phyloP scores from a whole-genome alignment of 352 stramenopile species.

The Globisporangium abappressorium region DNA sequence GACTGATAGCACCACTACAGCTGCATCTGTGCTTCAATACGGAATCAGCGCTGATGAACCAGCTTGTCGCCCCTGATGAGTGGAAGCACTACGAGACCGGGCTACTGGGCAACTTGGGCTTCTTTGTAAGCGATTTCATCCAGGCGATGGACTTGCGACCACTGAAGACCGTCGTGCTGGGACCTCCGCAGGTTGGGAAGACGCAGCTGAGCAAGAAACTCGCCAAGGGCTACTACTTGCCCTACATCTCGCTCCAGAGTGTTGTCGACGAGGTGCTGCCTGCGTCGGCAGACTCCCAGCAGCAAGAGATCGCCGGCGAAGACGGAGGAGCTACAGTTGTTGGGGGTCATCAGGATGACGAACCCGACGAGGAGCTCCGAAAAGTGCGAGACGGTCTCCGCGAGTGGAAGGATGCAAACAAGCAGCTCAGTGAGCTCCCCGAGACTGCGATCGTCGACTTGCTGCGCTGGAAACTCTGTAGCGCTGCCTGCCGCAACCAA shows the following conservation, averaged over 20 bases:
- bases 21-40: conserved; percentile 74
- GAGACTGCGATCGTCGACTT: conserved; percentile 39
- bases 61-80: conserved; percentile 56
- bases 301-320: conserved; percentile 15
- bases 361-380: conserved; percentile 31
- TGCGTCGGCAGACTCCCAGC: conserved; percentile 12
- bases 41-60: conserved; percentile 39
- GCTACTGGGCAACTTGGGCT: conserved; percentile 54
- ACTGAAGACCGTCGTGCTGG: conserved; percentile 64
- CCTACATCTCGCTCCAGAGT: conserved; percentile 47
- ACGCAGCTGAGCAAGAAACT: conserved; percentile 48
- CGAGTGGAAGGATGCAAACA: conserved; percentile 26
- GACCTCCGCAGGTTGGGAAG: conserved; percentile 68
- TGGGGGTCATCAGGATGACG: not conserved
- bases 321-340: not conserved
- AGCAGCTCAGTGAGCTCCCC: conserved; percentile 27
- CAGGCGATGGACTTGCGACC: conserved; percentile 70
- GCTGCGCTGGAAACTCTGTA: conserved; percentile 67
- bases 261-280: conserved; percentile 48
- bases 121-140: conserved; percentile 77
- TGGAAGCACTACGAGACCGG: conserved; percentile 67
- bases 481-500: conserved; percentile 65
- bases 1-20: conserved; percentile 56
- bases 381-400: conserved; percentile 38
- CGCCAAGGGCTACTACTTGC: conserved; percentile 71